Percentiles rank a stretch among this genome's conserved stretches.
These are phyloP conservation scores for Coemansia sp. DNA, from an alignment of 192 early-diverging fungal genomes.

Conservation along the genomic window DNA sequence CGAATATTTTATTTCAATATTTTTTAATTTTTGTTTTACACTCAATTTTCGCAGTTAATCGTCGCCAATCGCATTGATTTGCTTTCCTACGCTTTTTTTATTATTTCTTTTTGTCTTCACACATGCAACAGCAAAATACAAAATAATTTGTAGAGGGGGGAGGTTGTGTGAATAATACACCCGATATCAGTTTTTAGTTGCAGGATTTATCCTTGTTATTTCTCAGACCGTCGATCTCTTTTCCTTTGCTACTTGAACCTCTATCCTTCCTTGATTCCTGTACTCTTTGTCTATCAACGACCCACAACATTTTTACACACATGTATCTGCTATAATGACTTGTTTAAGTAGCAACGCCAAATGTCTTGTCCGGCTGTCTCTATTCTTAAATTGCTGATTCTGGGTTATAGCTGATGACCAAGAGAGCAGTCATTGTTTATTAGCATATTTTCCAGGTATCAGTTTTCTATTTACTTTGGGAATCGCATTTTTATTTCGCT, in stretches of 20 bases:
- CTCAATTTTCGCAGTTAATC: neutral
- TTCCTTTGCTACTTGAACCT: neutral
- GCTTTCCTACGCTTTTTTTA: neutral
- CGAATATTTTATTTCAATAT: neutral
- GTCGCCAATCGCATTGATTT: neutral
- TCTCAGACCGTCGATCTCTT: neutral
- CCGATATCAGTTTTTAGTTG: neutral
- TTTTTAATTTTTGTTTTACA: neutral
- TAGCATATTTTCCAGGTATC: neutral
- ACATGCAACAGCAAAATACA: neutral
- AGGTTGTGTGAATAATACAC: neutral
- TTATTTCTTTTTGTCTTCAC: neutral
- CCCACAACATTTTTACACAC: too few species aligned
- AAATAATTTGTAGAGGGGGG: too few species aligned
- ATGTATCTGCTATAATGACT: too few species aligned
- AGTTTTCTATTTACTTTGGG: neutral
- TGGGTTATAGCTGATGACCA: too few species aligned
- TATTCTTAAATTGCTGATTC: too few species aligned
- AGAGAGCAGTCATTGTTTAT: too few species aligned
- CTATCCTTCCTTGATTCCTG: neutral
- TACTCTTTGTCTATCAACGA: too few species aligned
- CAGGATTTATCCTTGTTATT: neutral
- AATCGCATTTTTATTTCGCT: neutral
- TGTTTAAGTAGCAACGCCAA: too few species aligned
- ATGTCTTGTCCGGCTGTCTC: too few species aligned